Evolutionary conservation across 257 asterid genomes (phyloP).

Genomic region (Cynanchum wilfordii): DNA sequence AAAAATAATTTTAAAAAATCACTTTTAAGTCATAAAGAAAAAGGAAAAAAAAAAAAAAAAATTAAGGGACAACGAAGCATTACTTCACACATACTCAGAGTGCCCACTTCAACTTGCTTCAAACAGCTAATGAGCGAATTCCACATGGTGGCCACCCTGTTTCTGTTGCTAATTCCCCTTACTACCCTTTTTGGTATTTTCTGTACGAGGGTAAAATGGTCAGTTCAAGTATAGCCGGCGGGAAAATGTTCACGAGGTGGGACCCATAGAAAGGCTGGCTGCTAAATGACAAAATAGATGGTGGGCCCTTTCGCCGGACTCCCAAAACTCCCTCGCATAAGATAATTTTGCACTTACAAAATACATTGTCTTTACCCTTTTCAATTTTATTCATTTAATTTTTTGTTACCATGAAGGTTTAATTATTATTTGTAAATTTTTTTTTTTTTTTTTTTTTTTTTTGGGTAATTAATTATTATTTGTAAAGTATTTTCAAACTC

Average conservation of each 20-base stretch:
- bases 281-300: conserved; percentile 23
- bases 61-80: background rate
- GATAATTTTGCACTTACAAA: too few relatives aligned
- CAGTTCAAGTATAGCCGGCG: conserved; percentile 1
- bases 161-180: background rate
- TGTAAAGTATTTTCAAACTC: too few relatives aligned
- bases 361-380: too few relatives aligned
- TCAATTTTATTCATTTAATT: too few relatives aligned
- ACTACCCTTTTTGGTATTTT: background rate
- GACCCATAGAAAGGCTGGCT: conserved; percentile 34
- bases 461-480: too few relatives aligned
- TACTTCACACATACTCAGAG: background rate
- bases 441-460: too few relatives aligned
- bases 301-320: conserved; percentile 27
- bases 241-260: conserved; percentile 11
- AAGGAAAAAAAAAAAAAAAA: too few relatives aligned
- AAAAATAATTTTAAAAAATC: too few relatives aligned
- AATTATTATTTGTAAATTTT: too few relatives aligned
- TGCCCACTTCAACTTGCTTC: background rate
- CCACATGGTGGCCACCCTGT: conserved; percentile 17
- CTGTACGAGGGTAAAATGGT: background rate
- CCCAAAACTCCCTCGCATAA: conserved; percentile 22
- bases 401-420: too few relatives aligned
- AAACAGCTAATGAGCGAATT: background rate
- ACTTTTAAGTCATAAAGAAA: too few relatives aligned